phyloP scores from a whole-genome alignment of 306 rosid species.

The Prunus campanulata region DNA sequence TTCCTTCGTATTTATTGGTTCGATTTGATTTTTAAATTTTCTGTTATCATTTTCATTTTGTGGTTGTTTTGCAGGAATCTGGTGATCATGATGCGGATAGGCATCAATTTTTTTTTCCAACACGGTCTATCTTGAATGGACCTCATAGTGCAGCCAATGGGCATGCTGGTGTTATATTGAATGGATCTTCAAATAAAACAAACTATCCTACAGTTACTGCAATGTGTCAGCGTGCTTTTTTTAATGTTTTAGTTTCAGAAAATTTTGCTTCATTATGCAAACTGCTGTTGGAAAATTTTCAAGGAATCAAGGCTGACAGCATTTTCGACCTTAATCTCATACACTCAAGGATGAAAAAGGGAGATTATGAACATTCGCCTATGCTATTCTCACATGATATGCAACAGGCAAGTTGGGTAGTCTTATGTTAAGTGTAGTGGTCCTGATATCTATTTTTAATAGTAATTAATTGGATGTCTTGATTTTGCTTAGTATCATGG shows the following conservation, averaged over 20 bases:
- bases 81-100: slow-evolving; percentile 42
- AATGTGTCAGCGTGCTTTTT: slow-evolving; percentile 53
- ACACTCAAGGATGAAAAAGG: slow-evolving; percentile 67
- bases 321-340: slow-evolving; percentile 66
- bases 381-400: slow-evolving; percentile 74
- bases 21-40: background rate
- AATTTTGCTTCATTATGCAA: slow-evolving; percentile 66
- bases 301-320: slow-evolving; percentile 67
- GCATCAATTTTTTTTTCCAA: slow-evolving; percentile 29
- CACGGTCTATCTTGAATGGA: slow-evolving; percentile 32
- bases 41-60: slow-evolving; percentile 6
- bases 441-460: background rate
- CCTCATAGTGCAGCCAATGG: slow-evolving; percentile 44
- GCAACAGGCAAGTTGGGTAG: slow-evolving; percentile 62
- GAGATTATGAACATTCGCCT: slow-evolving; percentile 69
- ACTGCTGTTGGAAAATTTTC: slow-evolving; percentile 59
- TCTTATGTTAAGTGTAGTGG: background rate
- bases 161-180: slow-evolving; percentile 34
- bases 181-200: slow-evolving; percentile 48
- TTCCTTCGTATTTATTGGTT: slow-evolving; percentile 2
- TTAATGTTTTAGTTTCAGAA: slow-evolving; percentile 62
- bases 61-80: slow-evolving; percentile 46
- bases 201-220: slow-evolving; percentile 32
- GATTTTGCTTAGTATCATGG: background rate
- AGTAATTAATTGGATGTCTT: background rate